Evolutionary conservation across 495 filamentous ascomycete genomes (phyloP).

Genomic region (Talaromyces borbonicus): DNA sequence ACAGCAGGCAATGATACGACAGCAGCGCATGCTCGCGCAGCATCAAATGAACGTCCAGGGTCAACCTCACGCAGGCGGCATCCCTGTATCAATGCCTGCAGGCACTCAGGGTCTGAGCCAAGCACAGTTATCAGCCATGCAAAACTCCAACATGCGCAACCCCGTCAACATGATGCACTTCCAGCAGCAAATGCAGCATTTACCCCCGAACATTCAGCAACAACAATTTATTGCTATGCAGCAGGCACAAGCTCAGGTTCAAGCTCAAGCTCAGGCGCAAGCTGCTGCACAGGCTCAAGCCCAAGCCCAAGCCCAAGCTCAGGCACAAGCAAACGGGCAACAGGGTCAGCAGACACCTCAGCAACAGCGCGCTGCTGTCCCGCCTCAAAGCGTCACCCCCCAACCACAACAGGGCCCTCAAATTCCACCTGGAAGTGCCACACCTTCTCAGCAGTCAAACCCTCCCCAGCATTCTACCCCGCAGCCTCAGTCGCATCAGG

Average conservation of each 20-base stretch:
- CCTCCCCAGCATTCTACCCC: constrained; percentile 38
- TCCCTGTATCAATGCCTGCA: constrained; percentile 47
- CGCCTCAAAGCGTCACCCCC: constrained; percentile 37
- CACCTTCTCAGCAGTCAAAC: constrained; percentile 28
- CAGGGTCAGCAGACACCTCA: constrained; percentile 40
- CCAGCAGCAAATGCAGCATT: constrained; percentile 41
- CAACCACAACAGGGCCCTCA: constrained; percentile 45
- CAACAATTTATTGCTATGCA: constrained; percentile 37
- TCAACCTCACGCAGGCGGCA: constrained; percentile 35
- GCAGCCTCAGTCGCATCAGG: constrained; percentile 30
- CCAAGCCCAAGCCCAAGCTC: constrained; percentile 15
- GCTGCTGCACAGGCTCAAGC: constrained; percentile 23
- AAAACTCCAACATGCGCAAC: constrained; percentile 35
- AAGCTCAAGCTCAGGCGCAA: constrained; percentile 24
- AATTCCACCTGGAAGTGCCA: constrained; percentile 31
- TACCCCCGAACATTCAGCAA: constrained; percentile 41
- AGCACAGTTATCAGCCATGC: constrained; percentile 48
- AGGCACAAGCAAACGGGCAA: constrained; percentile 33
- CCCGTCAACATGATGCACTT: constrained; percentile 36
- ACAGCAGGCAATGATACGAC: constrained; percentile 23
- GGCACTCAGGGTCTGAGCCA: constrained; percentile 47
- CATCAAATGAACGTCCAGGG: constrained; percentile 41
- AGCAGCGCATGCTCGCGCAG: constrained; percentile 33
- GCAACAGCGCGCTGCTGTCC: constrained; percentile 29
- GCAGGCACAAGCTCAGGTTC: constrained; percentile 20